Conservation (phyloP, 768 basidiomycete genomes). For the Suillus plorans region DNA sequence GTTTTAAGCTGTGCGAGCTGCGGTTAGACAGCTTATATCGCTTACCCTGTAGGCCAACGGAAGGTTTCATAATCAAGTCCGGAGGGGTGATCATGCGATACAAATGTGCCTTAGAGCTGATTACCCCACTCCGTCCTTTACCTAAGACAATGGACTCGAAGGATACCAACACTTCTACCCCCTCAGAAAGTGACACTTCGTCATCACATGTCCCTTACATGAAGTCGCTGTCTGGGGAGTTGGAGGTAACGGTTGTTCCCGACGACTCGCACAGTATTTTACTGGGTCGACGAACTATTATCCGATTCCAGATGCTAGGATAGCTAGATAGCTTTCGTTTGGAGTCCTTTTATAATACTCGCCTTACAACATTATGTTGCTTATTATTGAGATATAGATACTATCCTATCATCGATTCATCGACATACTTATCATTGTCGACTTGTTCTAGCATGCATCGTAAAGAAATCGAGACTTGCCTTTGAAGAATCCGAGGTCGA, state of each 20-base stretch:
- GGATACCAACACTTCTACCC: not conserved
- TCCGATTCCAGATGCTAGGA: slow-evolving; percentile 55
- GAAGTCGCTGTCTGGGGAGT: slow-evolving; percentile 52
- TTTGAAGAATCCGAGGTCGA: slow-evolving; percentile 83
- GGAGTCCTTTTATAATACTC: not conserved
- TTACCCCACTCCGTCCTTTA: slow-evolving; percentile 17
- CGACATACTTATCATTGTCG: not conserved
- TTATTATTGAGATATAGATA: not conserved
- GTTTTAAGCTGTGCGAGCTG: not conserved
- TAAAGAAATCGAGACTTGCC: slow-evolving; percentile 26
- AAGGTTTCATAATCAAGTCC: slow-evolving; percentile 21
- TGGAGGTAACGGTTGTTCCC: slow-evolving; percentile 51
- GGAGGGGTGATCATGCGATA: slow-evolving; percentile 25
- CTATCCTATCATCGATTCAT: not conserved
- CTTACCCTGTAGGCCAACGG: slow-evolving; percentile 12
- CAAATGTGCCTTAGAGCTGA: slow-evolving; percentile 23
- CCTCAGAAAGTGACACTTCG: not conserved
- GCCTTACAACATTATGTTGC: slow-evolving; percentile 1
- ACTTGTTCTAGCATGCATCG: not conserved
- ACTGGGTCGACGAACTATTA: slow-evolving; percentile 53
- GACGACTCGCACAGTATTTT: slow-evolving; percentile 54
- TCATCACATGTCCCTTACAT: slow-evolving; percentile 17
- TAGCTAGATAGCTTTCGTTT: slow-evolving; percentile 4
- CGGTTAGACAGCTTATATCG: not conserved
- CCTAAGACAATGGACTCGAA: not conserved